These are phyloP conservation scores for Myriosclerotinia duriaeana DNA, from an alignment of 2,329 filamentous ascomycete genomes.

Conservation along the genomic window DNA sequence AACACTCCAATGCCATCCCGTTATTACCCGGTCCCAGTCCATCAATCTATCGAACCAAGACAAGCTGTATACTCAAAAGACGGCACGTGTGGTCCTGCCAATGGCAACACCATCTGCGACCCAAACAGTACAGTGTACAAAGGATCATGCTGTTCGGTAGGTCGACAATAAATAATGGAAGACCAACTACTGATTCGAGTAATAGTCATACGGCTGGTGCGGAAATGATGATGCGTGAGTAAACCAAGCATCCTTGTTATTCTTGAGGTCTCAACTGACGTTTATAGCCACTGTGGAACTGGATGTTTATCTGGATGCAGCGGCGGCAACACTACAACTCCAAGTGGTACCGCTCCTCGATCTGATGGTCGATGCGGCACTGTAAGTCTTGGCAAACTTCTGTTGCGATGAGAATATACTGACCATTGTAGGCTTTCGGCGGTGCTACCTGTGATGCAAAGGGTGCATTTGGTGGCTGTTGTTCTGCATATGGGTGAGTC, in stretches of 20 bases:
- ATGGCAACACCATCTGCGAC: slow-evolving; percentile 42
- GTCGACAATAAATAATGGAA: slow-evolving; percentile 19
- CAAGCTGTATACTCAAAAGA: slow-evolving; percentile 46
- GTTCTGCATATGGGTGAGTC: slow-evolving; percentile 38
- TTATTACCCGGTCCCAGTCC: slow-evolving; percentile 7
- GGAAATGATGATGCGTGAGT: slow-evolving; percentile 44
- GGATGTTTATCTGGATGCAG: slow-evolving; percentile 46
- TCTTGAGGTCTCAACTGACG: slow-evolving; percentile 15
- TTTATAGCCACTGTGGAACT: slow-evolving; percentile 39
- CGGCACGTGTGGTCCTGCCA: slow-evolving; percentile 41
- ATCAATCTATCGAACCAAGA: slow-evolving; percentile 27
- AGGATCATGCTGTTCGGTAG: slow-evolving; percentile 47
- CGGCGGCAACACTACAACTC: slow-evolving; percentile 28
- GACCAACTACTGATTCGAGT: slow-evolving; percentile 19
- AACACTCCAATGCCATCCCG: slow-evolving; percentile 20
- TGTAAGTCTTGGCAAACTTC: slow-evolving; percentile 17
- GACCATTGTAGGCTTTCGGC: slow-evolving; percentile 29
- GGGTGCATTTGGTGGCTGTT: slow-evolving; percentile 38
- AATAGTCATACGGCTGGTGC: slow-evolving; percentile 43
- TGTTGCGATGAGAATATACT: not conserved
- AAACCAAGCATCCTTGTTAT: not conserved
- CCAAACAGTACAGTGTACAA: slow-evolving; percentile 47
- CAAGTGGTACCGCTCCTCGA: slow-evolving; percentile 27
- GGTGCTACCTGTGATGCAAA: slow-evolving; percentile 37
- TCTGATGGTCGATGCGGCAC: slow-evolving; percentile 37